Evolutionary conservation across 768 basidiomycete species (phyloP), one percentile per base, ranked within the genome.

Genomic region (Mrakia gelida): DNA sequence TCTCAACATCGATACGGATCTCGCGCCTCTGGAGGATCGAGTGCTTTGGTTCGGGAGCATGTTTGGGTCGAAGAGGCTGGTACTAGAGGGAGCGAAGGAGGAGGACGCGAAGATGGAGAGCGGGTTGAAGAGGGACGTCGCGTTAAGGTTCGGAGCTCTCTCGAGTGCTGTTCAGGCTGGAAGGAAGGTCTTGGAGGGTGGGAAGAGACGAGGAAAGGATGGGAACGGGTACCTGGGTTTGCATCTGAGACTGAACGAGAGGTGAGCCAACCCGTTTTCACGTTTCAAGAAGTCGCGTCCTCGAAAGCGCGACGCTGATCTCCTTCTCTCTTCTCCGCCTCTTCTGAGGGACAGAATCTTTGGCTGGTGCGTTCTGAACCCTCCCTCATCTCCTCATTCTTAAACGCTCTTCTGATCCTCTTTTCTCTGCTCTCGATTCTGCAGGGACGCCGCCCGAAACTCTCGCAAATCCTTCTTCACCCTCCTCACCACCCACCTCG

Each of bases 1-100:
- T 1, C 43, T 84, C 54, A 78, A 83, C 77, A 23, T 84, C 21
- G 79, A 76, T 83, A 21, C 82, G 85, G 0, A 90, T n/a, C 85
- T 85, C 5, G 73, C 81, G 41, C 82, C 85, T 30, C 30, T 43
- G n/a, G 81, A 81, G 6, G 85, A 88, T 77, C 88, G 87, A 13
- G 87, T 93, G 38, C 81, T 94, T 23, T 89, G 91, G 76, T 81
- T 94, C 21, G 92, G 92, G 13, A 90, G 90, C 0, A 87, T 93
- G 1, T 93, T 93, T 84, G 92, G 92, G 7, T 90, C 91, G 1
- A 89, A 89, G 2, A 88, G 93, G 13, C 84, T 93, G 2, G 43
- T 74, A 3, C 34, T 74, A 21, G 87, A 89, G 80, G 81, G 21
- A 81, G 89, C 38, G 88, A 89, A 2, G 82, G 85, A 72, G 52